Conservation (phyloP, 345 rosid species). For the Melastoma malabathricum region DNA sequence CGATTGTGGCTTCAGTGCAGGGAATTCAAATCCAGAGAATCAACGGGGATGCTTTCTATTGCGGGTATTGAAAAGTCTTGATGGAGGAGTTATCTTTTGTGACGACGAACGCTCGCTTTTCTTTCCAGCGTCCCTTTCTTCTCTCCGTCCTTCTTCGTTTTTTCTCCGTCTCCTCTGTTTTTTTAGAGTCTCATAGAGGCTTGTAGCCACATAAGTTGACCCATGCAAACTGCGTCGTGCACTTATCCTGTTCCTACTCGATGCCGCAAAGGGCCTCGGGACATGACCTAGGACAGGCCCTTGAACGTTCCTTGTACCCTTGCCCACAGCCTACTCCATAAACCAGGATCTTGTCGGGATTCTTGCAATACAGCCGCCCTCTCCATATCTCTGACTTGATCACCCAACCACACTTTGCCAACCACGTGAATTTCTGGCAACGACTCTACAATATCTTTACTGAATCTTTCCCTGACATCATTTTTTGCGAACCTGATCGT, state of each 20-base stretch:
- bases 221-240: background rate
- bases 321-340: conserved; percentile 50
- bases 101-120: too few species aligned
- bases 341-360: conserved; percentile 15
- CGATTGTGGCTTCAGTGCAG: too few species aligned
- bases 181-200: conserved; percentile 10
- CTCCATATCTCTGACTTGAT: conserved; percentile 72
- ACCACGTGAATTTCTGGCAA: conserved; percentile 26
- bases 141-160: too few species aligned
- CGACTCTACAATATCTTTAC: conserved; percentile 21
- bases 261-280: conserved; percentile 3
- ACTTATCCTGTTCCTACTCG: conserved; percentile 6
- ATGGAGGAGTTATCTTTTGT: too few species aligned
- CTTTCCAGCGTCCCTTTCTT: too few species aligned
- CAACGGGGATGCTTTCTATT: too few species aligned
- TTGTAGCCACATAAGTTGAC: conserved; percentile 7
- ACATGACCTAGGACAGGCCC: conserved; percentile 34
- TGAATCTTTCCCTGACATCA: conserved; percentile 22
- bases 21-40: too few species aligned
- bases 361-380: conserved; percentile 29
- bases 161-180: conserved; percentile 7
- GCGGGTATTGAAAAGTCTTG: too few species aligned
- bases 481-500: too few species aligned
- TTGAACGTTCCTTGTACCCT: conserved; percentile 33
- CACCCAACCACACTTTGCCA: conserved; percentile 46